Conservation (phyloP, 1,284 basidiomycete genomes). For the Pseudozyma thailandica region DNA sequence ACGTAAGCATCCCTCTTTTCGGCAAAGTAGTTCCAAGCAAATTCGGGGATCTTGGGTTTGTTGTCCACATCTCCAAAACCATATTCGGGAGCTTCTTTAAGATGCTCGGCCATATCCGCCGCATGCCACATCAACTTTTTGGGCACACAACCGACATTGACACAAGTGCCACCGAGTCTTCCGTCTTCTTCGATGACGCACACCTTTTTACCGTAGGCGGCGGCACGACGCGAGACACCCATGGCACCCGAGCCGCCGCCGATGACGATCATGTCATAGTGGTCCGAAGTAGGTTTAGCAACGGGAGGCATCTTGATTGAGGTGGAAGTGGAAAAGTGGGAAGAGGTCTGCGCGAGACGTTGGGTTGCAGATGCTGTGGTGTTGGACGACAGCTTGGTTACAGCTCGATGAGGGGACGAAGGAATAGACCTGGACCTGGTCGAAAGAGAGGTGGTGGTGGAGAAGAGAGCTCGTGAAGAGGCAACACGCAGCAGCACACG, state of each 20-base stretch:
- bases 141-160: constrained; percentile 77
- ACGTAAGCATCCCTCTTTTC: constrained; percentile 96
- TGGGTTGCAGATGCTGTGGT: constrained; percentile 5
- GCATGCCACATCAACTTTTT: constrained; percentile 98
- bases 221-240: constrained; percentile 74
- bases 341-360: constrained; percentile 30
- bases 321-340: constrained; percentile 33
- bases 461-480: not conserved
- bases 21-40: constrained; percentile 92
- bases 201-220: constrained; percentile 92
- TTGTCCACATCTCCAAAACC: constrained; percentile 73
- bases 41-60: constrained; percentile 70
- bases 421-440: constrained; percentile 22
- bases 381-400: constrained; percentile 33
- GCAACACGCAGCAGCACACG: constrained; percentile 1
- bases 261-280: constrained; percentile 67
- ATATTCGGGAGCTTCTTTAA: constrained; percentile 80
- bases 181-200: constrained; percentile 85
- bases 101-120: constrained; percentile 83
- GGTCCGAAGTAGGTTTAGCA: constrained; percentile 47
- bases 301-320: constrained; percentile 61
- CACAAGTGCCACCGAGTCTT: constrained; percentile 91
- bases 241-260: constrained; percentile 68
- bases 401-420: constrained; percentile 8
- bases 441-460: constrained; percentile 5